Evolutionary conservation across 2,329 filamentous ascomycete species (phyloP).

Genomic region (Bisporella sp.): DNA sequence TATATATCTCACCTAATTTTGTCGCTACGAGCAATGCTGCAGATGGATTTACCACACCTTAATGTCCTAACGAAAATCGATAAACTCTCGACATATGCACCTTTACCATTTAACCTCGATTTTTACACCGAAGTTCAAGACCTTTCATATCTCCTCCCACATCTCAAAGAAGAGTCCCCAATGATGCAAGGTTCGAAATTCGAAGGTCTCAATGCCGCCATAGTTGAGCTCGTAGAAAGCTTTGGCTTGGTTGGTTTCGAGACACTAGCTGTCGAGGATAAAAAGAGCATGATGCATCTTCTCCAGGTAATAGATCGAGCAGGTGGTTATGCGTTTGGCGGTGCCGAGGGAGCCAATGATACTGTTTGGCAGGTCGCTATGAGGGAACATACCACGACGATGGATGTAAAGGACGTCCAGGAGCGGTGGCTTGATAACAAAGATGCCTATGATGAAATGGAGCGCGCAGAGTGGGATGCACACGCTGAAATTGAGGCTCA

Average conservation of each 20-base stretch:
- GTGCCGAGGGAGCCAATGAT: slow-evolving; percentile 87
- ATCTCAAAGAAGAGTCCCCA: slow-evolving; percentile 72
- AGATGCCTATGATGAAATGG: slow-evolving; percentile 77
- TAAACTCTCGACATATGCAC: slow-evolving; percentile 77
- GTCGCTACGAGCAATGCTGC: slow-evolving; percentile 91
- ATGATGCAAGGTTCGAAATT: slow-evolving; percentile 68
- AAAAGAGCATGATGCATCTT: slow-evolving; percentile 91
- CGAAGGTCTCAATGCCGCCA: slow-evolving; percentile 74
- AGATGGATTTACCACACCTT: slow-evolving; percentile 93
- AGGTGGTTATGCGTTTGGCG: slow-evolving; percentile 86
- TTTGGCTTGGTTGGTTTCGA: slow-evolving; percentile 90
- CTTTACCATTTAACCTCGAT: slow-evolving; percentile 89
- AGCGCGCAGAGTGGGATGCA: slow-evolving; percentile 68
- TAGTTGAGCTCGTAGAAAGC: slow-evolving; percentile 79
- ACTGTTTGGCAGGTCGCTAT: slow-evolving; percentile 97
- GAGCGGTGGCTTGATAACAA: slow-evolving; percentile 92
- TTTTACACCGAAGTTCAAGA: slow-evolving; percentile 98
- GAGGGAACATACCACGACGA: slow-evolving; percentile 63
- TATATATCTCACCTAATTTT: slow-evolving; percentile 93
- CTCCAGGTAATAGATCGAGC: slow-evolving; percentile 86
- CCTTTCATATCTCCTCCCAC: slow-evolving; percentile 73
- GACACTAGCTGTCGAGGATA: slow-evolving; percentile 92
- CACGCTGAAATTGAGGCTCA: slow-evolving; percentile 51
- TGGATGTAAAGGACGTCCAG: slow-evolving; percentile 86
- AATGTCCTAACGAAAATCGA: slow-evolving; percentile 98